Evolutionary conservation across 2,329 filamentous ascomycete genomes (phyloP), one percentile per base, ranked within the genome.

Genomic region (Cytospora leucostoma): DNA sequence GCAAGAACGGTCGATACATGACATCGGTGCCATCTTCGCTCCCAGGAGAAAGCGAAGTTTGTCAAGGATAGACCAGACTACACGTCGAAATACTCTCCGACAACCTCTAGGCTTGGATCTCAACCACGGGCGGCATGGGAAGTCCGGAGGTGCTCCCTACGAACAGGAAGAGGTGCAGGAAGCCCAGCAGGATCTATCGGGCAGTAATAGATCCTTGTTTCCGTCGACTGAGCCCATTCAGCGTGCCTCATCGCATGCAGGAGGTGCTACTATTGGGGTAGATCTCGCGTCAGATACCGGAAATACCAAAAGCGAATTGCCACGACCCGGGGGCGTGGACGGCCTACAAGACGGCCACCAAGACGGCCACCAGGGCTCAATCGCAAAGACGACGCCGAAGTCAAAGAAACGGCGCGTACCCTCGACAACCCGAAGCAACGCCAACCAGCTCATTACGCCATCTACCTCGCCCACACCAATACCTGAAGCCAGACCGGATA

Each of bases 341-440:
- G 27, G 27, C 27, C 27, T 27, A 27, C 27, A 27, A 27, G 27
- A 27, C 5, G 40, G 34, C 7, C 27, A 57, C 5, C 61, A 53
- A 7, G 61, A 40, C 27, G 52, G 56, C 19, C 35, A 37, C 33
- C 52, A 57, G 7, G 50, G 60, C 13, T 50, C 53, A 3, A 34
- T 50, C 21, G 59, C 59, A 15, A 53, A 56, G 7, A 56, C 52
- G 4, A 53, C 52, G 13, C 38, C 50, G 0, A 21, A n/a, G 1
- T 21, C 27, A 38, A n/a, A 40, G 2, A 15, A 11, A 11, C 19
- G 21, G 5, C 12, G 17, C 37, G 10, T 35, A 2, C 6, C 11
- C 11, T 7, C 55, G 2, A 17, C 21, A 8, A 32, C 11, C 15
- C 27, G 40, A 17, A 17, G 47, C 21, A 55, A 62, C 13, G 35